Base-by-base conservation (phyloP, 768 basidiomycete species). In the Russula sp. region DNA sequence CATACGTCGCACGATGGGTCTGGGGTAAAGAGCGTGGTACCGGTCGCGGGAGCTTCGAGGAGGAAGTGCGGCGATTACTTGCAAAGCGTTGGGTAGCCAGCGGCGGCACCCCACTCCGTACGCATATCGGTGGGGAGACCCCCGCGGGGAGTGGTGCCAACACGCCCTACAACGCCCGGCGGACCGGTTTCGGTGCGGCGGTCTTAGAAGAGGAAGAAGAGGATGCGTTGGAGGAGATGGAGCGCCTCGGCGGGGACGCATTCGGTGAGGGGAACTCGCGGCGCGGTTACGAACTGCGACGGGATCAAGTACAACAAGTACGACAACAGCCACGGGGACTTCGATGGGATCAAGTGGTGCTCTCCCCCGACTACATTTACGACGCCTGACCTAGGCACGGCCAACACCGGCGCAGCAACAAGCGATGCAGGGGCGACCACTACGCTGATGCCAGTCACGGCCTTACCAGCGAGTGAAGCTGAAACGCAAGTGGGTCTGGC, bases 1-100 rank as follows among this genome's bases (percentile, higher is more conserved):
- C 91, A 1, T 93, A 90, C 71, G 76, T 90, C 48, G 92, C 90
- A 32, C 81, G 92, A 9, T 94, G 92, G 91, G 86, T 90, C 49
- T 93, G 90, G 90, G 85, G 88, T 46, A 81, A 84, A 67, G 87
- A 90, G 61, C 76, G 78, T 32, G 79, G 77, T 4, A 71, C 71
- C 54, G 76, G 82, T 7, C 77, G 84, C 26, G 83, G 81, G 26
- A 84, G 82, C 28, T 93, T 88, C 67, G 91, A 93, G 72, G 92
- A 93, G 62, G 91, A 93, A 75, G 82, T 92, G 60, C 79, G 83
- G 63, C 76, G 89, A 69, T 70, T 93, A 55, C 77, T 90, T 42
- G 82, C 82, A 51, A 90, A 89, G 74, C 79, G 89, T 58, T 92
- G 91, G 90, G 79, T 84, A 3, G 80, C 84, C 18, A 85, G 80